phyloP scores from a whole-genome alignment of 805 yeast species.

The Lachancea cidri region DNA sequence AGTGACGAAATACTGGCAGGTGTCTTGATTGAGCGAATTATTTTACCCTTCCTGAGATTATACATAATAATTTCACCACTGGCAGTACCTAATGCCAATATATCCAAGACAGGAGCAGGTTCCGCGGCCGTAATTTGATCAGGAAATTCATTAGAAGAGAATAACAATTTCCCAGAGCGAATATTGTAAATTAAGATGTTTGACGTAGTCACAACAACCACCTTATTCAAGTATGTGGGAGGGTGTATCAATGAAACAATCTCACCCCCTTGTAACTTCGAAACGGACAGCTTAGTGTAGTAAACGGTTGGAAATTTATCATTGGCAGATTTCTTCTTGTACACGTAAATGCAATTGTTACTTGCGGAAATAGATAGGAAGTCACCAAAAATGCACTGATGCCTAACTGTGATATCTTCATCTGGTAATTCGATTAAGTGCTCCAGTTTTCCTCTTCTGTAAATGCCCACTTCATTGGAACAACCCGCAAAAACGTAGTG shows the following conservation, averaged over 20 bases:
- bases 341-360: conserved; percentile 45
- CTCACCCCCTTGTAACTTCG: conserved; percentile 57
- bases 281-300: conserved; percentile 57
- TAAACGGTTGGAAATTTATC: conserved; percentile 51
- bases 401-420: conserved; percentile 37
- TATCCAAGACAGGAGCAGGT: conserved; percentile 81
- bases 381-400: conserved; percentile 69
- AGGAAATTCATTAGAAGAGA: conserved; percentile 48
- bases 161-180: conserved; percentile 69
- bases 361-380: conserved; percentile 56
- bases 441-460: conserved; percentile 69
- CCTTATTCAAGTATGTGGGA: conserved; percentile 87
- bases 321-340: conserved; percentile 38
- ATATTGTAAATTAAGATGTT: conserved; percentile 63
- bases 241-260: conserved; percentile 62
- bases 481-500: conserved; percentile 79
- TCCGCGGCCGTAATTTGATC: conserved; percentile 65
- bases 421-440: conserved; percentile 33
- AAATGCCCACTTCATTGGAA: conserved; percentile 68
- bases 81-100: conserved; percentile 70
- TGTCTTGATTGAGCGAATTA: conserved; percentile 45
- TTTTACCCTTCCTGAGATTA: conserved; percentile 61
- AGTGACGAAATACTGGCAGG: conserved; percentile 47
- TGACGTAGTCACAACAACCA: conserved; percentile 72
- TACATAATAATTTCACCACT: conserved; percentile 61